phyloP scores from a whole-genome alignment of 176 grass and related monocot genomes.

The Triticum urartu region DNA sequence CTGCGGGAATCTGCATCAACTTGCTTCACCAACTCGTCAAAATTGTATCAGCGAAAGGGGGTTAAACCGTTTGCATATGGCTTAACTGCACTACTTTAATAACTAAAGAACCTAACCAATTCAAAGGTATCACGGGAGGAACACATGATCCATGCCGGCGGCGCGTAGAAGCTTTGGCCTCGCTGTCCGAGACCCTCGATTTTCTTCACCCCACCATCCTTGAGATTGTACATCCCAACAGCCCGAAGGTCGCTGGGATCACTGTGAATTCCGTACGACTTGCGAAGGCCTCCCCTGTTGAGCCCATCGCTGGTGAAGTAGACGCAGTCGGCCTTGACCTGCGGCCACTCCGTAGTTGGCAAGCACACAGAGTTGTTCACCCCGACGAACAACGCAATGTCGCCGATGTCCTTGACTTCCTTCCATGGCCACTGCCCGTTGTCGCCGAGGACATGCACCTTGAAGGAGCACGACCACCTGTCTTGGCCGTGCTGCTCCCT shows the following conservation, averaged over 20 bases:
- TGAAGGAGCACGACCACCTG: not conserved
- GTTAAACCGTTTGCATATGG: too few species aligned
- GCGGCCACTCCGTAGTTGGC: not conserved
- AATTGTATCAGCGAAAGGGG: too few species aligned
- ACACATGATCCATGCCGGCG: not conserved
- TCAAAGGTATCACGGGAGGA: not conserved
- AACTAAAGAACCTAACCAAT: not conserved
- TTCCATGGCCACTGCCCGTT: not conserved
- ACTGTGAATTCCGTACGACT: not conserved
- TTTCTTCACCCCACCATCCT: not conserved
- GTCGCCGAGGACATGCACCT: slow-evolving; percentile 6
- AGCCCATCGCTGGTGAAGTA: not conserved
- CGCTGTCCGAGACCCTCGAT: not conserved
- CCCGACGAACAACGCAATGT: not conserved
- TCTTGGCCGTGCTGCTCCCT: not conserved
- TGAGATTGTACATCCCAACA: not conserved
- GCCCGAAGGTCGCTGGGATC: not conserved
- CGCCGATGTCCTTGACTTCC: not conserved
- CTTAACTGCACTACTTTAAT: too few species aligned
- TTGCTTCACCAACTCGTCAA: too few species aligned
- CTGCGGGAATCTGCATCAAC: too few species aligned
- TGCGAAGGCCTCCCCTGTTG: too few species aligned
- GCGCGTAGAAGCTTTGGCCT: not conserved
- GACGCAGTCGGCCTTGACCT: not conserved
- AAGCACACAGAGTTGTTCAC: not conserved